These are phyloP conservation scores for Pinus taeda DNA, from an alignment of 75 land plant genomes.

Conservation along the genomic window DNA sequence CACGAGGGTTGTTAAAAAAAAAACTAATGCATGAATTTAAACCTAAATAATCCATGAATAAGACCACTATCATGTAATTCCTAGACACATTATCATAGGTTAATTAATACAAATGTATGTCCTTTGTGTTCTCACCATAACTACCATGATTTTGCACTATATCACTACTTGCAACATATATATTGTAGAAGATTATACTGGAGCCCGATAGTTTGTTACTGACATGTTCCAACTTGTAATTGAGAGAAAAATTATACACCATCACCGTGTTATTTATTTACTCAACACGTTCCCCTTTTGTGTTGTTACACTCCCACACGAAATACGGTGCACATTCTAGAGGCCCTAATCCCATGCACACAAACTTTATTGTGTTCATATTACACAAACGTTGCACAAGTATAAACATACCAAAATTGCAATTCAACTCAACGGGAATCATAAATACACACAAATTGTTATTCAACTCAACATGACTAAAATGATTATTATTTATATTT, in stretches of 20 bases:
- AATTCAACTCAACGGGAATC: background rate
- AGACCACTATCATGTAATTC: conserved; percentile 1
- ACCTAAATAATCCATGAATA: conserved; percentile 4
- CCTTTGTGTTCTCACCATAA: conserved; percentile 36
- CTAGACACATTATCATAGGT: background rate
- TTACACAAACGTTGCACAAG: conserved; percentile 53
- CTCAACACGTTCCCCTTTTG: conserved; percentile 39
- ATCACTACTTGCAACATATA: conserved; percentile 56
- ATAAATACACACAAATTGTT: background rate
- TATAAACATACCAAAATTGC: background rate
- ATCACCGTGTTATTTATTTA: conserved; percentile 57
- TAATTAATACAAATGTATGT: background rate
- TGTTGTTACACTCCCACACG: conserved; percentile 43
- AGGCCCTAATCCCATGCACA: conserved; percentile 67
- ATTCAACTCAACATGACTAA: background rate
- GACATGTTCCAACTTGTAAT: conserved; percentile 42
- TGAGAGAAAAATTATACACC: conserved; percentile 59
- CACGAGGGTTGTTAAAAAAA: too few species aligned
- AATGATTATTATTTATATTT: too few species aligned
- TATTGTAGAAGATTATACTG: conserved; percentile 58
- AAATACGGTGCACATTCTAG: conserved; percentile 74
- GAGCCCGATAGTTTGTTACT: conserved; percentile 30
- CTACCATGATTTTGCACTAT: conserved; percentile 37
- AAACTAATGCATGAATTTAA: background rate
- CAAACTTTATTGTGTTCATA: conserved; percentile 44